Conservation (phyloP, 1,284 basidiomycete species). For the Filobasidium uniguttulatum region DNA sequence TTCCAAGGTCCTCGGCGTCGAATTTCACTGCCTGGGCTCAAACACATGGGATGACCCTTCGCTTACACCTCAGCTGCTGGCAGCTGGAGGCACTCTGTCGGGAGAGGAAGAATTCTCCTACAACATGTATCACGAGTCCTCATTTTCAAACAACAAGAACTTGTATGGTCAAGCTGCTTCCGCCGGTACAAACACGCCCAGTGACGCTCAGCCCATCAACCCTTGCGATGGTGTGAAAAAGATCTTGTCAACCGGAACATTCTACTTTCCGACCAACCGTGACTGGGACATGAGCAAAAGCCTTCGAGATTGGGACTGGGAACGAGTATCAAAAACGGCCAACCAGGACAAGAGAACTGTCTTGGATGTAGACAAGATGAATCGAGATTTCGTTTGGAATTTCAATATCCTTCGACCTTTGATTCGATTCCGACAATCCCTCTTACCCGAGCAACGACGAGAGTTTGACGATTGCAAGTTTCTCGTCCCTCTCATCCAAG, state of each 20-base stretch:
- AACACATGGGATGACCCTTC: slow-evolving; percentile 35
- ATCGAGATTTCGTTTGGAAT: slow-evolving; percentile 54
- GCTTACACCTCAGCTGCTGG: slow-evolving; percentile 1
- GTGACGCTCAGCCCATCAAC: slow-evolving; percentile 45
- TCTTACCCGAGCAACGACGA: slow-evolving; percentile 36
- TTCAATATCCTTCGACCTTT: slow-evolving; percentile 29
- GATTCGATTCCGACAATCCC: slow-evolving; percentile 26
- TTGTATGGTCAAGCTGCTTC: no score
- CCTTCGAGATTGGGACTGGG: slow-evolving; percentile 51
- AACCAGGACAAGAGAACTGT: slow-evolving; percentile 12
- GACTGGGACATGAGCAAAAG: slow-evolving; percentile 81
- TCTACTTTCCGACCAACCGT: slow-evolving; percentile 75
- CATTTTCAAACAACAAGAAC: no score
- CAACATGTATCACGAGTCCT: slow-evolving; percentile 3
- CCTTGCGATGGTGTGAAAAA: slow-evolving; percentile 81
- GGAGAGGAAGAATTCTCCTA: slow-evolving; percentile 1
- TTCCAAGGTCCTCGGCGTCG: slow-evolving; percentile 35
- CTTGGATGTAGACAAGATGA: slow-evolving; percentile 45
- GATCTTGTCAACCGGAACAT: slow-evolving; percentile 78
- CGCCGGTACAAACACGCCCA: slow-evolving; percentile 44
- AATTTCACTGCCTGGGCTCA: slow-evolving; percentile 39
- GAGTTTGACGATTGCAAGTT: slow-evolving; percentile 33
- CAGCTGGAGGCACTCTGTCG: neutral
- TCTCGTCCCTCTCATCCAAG: slow-evolving; percentile 67
- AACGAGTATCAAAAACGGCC: slow-evolving; percentile 37